phyloP scores from a whole-genome alignment of 208 protist genomes.

The Crithidia brevicula region DNA sequence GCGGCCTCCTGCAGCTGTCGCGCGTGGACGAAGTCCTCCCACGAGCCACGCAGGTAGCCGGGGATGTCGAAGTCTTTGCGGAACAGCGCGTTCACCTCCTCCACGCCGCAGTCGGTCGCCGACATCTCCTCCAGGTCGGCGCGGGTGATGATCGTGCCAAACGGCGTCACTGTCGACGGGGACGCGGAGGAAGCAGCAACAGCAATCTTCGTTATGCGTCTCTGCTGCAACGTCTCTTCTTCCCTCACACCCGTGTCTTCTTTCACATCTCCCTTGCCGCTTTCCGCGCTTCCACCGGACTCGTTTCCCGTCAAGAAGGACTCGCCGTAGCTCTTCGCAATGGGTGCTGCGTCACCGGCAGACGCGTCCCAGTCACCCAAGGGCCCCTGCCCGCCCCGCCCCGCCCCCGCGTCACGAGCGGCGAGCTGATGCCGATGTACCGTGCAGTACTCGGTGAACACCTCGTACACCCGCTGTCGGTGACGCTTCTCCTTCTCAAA shows the following conservation, averaged over 20 bases:
- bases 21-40: constrained; percentile 27
- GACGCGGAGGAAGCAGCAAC: too few relatives aligned
- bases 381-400: not conserved
- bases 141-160: constrained; percentile 41
- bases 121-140: constrained; percentile 66
- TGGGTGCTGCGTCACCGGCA: not conserved
- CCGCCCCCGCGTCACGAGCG: not conserved
- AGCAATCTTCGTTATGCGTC: too few relatives aligned
- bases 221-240: too few relatives aligned
- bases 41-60: constrained; percentile 60
- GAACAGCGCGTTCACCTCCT: constrained; percentile 87
- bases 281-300: not conserved
- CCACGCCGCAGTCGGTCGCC: constrained; percentile 70
- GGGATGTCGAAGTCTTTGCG: constrained; percentile 69
- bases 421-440: constrained; percentile 30
- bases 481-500: constrained; percentile 76
- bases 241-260: not conserved
- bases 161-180: not conserved
- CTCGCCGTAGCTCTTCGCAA: constrained; percentile 19
- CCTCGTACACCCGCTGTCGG: constrained; percentile 73
- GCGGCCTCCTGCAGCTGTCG: constrained; percentile 9
- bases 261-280: not conserved
- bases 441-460: constrained; percentile 81
- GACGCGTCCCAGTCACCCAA: not conserved
- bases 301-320: constrained; percentile 18